These are phyloP conservation scores for Penicillium cosmopolitanum DNA, from an alignment of 495 filamentous ascomycete species.

Conservation along the genomic window DNA sequence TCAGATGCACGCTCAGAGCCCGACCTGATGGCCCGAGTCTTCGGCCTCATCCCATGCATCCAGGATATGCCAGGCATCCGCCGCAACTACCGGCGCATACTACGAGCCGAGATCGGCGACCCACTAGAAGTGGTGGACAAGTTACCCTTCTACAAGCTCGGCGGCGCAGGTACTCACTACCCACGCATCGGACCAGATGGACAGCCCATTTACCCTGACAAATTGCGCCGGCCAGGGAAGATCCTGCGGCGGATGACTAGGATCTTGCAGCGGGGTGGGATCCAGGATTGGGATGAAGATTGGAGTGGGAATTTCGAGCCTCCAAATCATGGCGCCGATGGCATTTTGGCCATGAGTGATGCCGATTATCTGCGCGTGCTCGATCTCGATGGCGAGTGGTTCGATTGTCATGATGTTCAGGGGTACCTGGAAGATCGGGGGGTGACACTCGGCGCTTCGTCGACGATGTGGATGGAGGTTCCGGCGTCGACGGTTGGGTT, in stretches of 20 bases:
- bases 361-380: conserved; percentile 21
- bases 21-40: conserved; percentile 57
- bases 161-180: conserved; percentile 67
- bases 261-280: conserved; percentile 29
- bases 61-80: conserved; percentile 54
- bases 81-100: conserved; percentile 40
- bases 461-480: conserved; percentile 24
- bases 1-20: conserved; percentile 55
- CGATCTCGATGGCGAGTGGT: conserved; percentile 35
- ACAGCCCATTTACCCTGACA: conserved; percentile 24
- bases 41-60: conserved; percentile 69
- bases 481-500: conserved; percentile 17
- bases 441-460: conserved; percentile 23
- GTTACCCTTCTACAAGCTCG: conserved; percentile 66
- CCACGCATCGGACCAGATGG: conserved; percentile 21
- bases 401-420: conserved; percentile 36
- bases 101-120: conserved; percentile 27
- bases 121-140: conserved; percentile 56
- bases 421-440: conserved; percentile 30
- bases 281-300: conserved; percentile 35
- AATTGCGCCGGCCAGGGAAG: conserved; percentile 25
- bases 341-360: conserved; percentile 12
- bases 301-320: conserved; percentile 30
- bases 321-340: not conserved
- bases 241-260: conserved; percentile 24